These are phyloP conservation scores for Amanita brunnescens DNA, from an alignment of 768 basidiomycete genomes.

Conservation along the genomic window DNA sequence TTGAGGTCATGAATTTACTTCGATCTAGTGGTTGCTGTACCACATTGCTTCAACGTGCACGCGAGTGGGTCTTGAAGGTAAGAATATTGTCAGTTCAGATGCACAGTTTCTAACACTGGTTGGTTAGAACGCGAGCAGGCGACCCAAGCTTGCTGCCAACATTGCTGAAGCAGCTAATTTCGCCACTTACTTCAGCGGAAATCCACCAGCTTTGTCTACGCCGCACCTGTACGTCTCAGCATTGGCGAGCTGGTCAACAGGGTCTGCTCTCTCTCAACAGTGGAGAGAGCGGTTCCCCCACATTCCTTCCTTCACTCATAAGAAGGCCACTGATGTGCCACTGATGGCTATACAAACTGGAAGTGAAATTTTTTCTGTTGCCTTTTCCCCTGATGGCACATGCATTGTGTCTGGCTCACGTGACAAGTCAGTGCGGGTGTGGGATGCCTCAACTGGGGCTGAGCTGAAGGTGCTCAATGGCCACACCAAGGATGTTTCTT, in stretches of 20 bases:
- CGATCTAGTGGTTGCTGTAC: no score
- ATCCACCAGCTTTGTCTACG: constrained; percentile 11
- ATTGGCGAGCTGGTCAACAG: constrained; percentile 14
- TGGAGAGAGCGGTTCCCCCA: background rate
- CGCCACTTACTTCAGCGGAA: no score
- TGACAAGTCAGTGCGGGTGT: no score
- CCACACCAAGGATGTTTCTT: no score
- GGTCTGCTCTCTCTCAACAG: background rate
- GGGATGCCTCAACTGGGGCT: no score
- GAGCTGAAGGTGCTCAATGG: no score
- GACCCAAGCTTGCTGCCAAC: background rate
- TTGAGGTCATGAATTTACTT: no score
- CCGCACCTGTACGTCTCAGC: constrained; percentile 19
- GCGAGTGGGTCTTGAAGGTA: background rate
- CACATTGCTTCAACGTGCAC: no score
- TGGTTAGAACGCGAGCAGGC: background rate
- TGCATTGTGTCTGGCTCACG: no score
- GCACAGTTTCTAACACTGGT: background rate
- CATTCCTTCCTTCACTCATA: background rate
- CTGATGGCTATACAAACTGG: constrained; percentile 8
- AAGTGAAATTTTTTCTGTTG: background rate
- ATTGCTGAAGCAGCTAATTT: constrained; percentile 9
- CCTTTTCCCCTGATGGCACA: no score
- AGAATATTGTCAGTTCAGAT: background rate
- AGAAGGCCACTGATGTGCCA: background rate